Conservation (phyloP, 2,329 filamentous ascomycete species). For the Curvularia hawaiiensis region DNA sequence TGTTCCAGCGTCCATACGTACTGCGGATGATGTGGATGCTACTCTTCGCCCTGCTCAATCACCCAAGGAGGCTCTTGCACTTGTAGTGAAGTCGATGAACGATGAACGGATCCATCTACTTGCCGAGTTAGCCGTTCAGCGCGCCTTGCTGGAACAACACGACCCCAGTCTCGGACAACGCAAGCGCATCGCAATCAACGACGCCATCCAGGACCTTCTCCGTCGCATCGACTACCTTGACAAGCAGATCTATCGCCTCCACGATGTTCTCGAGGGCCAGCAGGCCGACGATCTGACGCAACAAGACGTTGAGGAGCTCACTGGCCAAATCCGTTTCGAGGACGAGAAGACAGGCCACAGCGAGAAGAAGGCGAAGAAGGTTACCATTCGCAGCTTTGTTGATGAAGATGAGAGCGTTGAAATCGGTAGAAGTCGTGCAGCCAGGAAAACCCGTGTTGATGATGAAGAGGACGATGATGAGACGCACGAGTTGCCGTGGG, state of each 20-base stretch:
- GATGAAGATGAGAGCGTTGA: constrained; percentile 35
- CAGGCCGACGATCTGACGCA: constrained; percentile 61
- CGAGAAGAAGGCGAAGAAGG: constrained; percentile 42
- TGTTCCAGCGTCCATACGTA: constrained; percentile 57
- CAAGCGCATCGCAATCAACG: constrained; percentile 65
- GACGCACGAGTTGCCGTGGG: constrained; percentile 48
- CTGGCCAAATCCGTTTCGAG: constrained; percentile 50
- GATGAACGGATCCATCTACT: constrained; percentile 82
- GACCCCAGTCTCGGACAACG: constrained; percentile 66
- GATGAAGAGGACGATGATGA: constrained; percentile 24
- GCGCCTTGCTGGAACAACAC: constrained; percentile 64
- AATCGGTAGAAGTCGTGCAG: constrained; percentile 9
- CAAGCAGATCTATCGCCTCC: constrained; percentile 80
- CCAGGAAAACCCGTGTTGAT: constrained; percentile 1
- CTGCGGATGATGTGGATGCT: constrained; percentile 60
- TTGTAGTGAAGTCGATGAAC: constrained; percentile 80
- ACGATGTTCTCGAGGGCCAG: constrained; percentile 83
- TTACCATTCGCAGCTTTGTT: constrained; percentile 45
- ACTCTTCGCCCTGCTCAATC: constrained; percentile 67
- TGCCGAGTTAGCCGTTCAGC: constrained; percentile 66
- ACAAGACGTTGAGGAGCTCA: constrained; percentile 50
- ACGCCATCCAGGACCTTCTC: constrained; percentile 65
- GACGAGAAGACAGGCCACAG: constrained; percentile 38
- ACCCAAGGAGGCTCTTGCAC: constrained; percentile 74
- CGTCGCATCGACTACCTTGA: constrained; percentile 72